These are phyloP conservation scores for Phytophthora foliorum DNA, from an alignment of 352 stramenopile species.

Conservation along the genomic window DNA sequence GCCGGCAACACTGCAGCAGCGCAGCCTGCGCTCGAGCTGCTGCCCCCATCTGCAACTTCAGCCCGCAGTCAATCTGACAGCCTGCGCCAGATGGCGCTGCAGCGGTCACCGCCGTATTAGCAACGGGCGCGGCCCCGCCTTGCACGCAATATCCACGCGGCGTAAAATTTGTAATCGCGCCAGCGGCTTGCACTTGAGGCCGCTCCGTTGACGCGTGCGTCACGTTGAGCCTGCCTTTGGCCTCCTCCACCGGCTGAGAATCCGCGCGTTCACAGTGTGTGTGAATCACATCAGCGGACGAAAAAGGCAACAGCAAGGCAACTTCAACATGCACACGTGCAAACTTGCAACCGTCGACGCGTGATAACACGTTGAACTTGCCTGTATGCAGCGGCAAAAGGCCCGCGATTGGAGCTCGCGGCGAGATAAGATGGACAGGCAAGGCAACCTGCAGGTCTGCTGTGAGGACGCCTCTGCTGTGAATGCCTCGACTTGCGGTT, in stretches of 20 bases:
- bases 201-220: conserved; percentile 7
- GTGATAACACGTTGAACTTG: conserved; percentile 20
- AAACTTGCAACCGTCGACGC: conserved; percentile 17
- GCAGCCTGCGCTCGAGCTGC: conserved; percentile 1
- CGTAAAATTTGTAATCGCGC: conserved; percentile 39
- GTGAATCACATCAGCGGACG: neutral
- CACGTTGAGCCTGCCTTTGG: neutral
- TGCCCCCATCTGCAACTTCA: neutral
- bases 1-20: neutral
- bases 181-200: conserved; percentile 23
- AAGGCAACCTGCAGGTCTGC: conserved; percentile 12
- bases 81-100: conserved; percentile 16
- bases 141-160: conserved; percentile 41
- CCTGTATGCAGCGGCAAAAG: neutral
- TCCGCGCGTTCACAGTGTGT: neutral
- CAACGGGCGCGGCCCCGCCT: conserved; percentile 28
- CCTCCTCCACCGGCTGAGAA: conserved; percentile 18
- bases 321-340: conserved; percentile 24
- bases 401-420: neutral
- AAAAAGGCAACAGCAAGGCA: neutral
- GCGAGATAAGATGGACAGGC: conserved; percentile 28
- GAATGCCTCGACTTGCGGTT: conserved; percentile 4
- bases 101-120: conserved; percentile 26
- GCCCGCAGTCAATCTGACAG: neutral
- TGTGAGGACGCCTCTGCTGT: too few species aligned